These are phyloP conservation scores for Fusarium beomiforme DNA, from an alignment of 2,329 filamentous ascomycete species.

Conservation along the genomic window DNA sequence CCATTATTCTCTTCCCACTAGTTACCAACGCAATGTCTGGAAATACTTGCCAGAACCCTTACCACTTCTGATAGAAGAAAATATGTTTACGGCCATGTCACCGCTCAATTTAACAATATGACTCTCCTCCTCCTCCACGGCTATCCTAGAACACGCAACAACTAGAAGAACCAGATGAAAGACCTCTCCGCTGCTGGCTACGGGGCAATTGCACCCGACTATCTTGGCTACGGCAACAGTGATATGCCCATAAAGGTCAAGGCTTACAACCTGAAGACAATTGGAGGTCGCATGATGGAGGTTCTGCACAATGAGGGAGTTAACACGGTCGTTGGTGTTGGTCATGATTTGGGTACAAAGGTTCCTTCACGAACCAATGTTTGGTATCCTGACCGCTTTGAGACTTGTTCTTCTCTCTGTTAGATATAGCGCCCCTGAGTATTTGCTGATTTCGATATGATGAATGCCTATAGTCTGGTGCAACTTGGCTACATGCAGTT, in stretches of 20 bases:
- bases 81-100: background rate
- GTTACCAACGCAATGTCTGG: too few relatives aligned
- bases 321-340: background rate
- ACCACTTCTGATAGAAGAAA: background rate
- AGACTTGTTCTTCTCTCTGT: background rate
- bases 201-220: background rate
- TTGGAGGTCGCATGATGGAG: background rate
- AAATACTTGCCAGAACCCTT: background rate
- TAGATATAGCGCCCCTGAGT: background rate
- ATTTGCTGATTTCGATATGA: background rate
- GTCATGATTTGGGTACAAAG: background rate
- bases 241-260: background rate
- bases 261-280: background rate
- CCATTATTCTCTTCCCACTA: background rate
- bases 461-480: background rate
- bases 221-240: background rate
- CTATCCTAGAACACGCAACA: background rate
- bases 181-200: background rate
- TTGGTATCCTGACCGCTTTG: background rate
- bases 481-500: background rate
- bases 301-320: background rate
- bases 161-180: background rate
- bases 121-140: background rate
- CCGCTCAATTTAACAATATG: background rate
- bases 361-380: background rate